Evolutionary conservation across 2,329 filamentous ascomycete species (phyloP).

Genomic region (Ascochyta lentis): DNA sequence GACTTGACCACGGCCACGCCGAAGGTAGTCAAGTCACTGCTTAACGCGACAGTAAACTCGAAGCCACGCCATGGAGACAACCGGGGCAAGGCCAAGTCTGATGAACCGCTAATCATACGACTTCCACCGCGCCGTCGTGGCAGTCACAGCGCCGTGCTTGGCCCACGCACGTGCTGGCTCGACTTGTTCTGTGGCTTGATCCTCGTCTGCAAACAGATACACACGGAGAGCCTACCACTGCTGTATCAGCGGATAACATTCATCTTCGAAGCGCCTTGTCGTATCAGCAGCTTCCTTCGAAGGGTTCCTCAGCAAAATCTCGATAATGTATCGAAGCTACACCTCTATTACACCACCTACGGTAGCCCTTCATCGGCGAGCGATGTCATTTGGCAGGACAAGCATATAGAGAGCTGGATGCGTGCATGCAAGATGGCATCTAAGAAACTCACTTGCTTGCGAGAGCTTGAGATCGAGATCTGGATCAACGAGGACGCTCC

Average conservation of each 20-base stretch:
- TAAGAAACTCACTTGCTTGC: slow-evolving; percentile 29
- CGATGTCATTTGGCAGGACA: slow-evolving; percentile 32
- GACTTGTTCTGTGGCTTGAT: slow-evolving; percentile 36
- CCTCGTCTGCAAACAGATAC: slow-evolving; percentile 39
- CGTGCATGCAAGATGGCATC: slow-evolving; percentile 28
- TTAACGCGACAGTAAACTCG: background rate
- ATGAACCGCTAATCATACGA: slow-evolving; percentile 16
- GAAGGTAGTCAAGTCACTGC: slow-evolving; percentile 22
- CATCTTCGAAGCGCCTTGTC: slow-evolving; percentile 36
- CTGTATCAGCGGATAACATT: slow-evolving; percentile 41
- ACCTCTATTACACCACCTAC: slow-evolving; percentile 42
- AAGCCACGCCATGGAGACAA: background rate
- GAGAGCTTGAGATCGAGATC: slow-evolving; percentile 31
- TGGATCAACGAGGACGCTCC: slow-evolving; percentile 25
- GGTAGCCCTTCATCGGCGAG: slow-evolving; percentile 21
- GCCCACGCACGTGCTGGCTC: slow-evolving; percentile 37
- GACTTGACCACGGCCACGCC: background rate
- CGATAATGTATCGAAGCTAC: slow-evolving; percentile 32
- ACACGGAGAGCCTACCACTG: slow-evolving; percentile 34
- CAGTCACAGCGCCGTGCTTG: slow-evolving; percentile 24
- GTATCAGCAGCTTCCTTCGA: slow-evolving; percentile 37
- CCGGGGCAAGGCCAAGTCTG: background rate
- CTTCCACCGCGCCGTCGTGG: slow-evolving; percentile 28
- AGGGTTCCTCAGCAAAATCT: slow-evolving; percentile 26
- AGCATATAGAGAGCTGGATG: slow-evolving; percentile 34